These are phyloP conservation scores for Kwoniella bestiolae DNA, from an alignment of 768 basidiomycete species.

Conservation along the genomic window DNA sequence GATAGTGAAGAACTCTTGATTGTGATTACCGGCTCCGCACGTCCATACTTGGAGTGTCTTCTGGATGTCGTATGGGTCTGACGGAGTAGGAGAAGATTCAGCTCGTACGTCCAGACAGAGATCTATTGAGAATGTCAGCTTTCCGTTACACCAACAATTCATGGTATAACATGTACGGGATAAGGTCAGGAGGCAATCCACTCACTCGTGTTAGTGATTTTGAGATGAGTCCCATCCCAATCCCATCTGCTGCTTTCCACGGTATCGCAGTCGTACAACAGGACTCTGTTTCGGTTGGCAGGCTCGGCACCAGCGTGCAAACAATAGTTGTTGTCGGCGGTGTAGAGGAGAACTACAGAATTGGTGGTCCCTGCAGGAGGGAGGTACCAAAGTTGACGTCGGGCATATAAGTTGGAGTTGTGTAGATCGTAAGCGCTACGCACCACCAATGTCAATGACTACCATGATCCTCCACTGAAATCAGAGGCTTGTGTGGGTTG, in stretches of 20 bases:
- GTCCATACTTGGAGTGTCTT: slow-evolving; percentile 15
- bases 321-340: slow-evolving; percentile 18
- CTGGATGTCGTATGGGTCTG: neutral
- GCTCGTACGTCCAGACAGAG: slow-evolving; percentile 14
- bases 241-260: slow-evolving; percentile 1
- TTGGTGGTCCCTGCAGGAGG: neutral
- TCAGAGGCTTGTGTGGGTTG: too few species aligned
- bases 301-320: slow-evolving; percentile 19
- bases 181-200: too few species aligned
- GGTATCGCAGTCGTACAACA: slow-evolving; percentile 7
- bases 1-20: slow-evolving; percentile 23
- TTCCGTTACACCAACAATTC: too few species aligned
- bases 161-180: too few species aligned
- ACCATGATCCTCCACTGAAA: too few species aligned
- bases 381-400: slow-evolving; percentile 9
- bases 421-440: neutral
- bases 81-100: slow-evolving; percentile 6
- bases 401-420: neutral
- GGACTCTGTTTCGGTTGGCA: neutral
- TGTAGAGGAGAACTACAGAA: neutral
- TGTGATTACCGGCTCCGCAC: slow-evolving; percentile 22
- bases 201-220: slow-evolving; percentile 1
- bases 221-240: slow-evolving; percentile 4
- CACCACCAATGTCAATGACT: too few species aligned
- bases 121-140: neutral